Evolutionary conservation across 164 flowering plant species (phyloP).

Genomic region (Piper betle): DNA sequence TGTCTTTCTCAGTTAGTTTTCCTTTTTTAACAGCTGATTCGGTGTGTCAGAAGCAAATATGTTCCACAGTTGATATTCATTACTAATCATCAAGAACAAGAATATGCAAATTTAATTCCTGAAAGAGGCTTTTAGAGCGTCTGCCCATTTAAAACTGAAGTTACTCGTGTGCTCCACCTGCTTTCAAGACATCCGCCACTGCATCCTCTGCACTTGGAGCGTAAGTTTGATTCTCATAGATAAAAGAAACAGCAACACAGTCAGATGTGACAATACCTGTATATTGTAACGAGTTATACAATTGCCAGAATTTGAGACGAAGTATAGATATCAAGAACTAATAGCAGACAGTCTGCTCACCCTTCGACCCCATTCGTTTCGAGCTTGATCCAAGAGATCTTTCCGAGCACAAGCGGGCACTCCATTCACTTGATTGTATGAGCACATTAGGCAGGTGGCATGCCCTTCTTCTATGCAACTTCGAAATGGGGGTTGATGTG

Average conservation of each 20-base stretch:
- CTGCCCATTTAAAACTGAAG: background rate
- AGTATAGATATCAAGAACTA: background rate
- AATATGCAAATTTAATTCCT: background rate
- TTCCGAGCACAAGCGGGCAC: slow-evolving; percentile 62
- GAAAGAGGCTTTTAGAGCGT: background rate
- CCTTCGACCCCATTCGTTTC: slow-evolving; percentile 84
- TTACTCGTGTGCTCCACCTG: slow-evolving; percentile 33
- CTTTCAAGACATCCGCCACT: slow-evolving; percentile 66
- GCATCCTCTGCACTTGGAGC: slow-evolving; percentile 63
- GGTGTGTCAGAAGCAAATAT: slow-evolving; percentile 43
- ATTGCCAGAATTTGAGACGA: too few relatives aligned
- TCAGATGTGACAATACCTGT: slow-evolving; percentile 90
- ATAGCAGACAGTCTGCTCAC: slow-evolving; percentile 20
- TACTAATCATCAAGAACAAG: slow-evolving; percentile 29
- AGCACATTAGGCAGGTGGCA: slow-evolving; percentile 96
- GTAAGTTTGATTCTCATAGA: slow-evolving; percentile 55
- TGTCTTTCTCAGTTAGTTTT: slow-evolving; percentile 55
- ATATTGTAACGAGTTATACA: slow-evolving; percentile 1
- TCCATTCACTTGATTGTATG: slow-evolving; percentile 80
- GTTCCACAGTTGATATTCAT: slow-evolving; percentile 86
- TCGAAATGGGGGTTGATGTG: slow-evolving; percentile 73
- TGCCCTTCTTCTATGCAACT: slow-evolving; percentile 70
- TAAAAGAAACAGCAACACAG: slow-evolving; percentile 95
- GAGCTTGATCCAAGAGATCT: slow-evolving; percentile 50
- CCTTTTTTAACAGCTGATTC: slow-evolving; percentile 52